Evolutionary conservation across 176 grass and related monocot genomes (phyloP).

Genomic region (Aegilops umbellulata): DNA sequence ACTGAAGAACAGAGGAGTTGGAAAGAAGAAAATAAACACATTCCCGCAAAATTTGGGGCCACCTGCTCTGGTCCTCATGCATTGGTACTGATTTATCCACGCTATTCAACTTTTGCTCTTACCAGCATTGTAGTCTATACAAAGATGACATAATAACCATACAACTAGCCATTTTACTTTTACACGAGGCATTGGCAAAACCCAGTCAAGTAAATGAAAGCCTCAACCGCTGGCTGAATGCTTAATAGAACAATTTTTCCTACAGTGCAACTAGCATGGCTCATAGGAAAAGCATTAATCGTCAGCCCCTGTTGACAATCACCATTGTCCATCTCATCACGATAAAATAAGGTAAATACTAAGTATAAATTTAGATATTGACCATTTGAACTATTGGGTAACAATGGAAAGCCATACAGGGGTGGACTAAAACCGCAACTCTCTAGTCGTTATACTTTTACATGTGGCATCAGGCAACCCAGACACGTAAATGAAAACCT

Average conservation of each 20-base stretch:
- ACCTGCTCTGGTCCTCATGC: too few relatives aligned
- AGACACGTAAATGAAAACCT: too few relatives aligned
- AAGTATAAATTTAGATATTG: not conserved
- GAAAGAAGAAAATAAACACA: conserved; percentile 4
- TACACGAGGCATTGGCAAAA: not conserved
- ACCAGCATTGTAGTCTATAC: too few relatives aligned
- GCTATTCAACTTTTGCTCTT: too few relatives aligned
- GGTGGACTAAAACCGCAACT: too few relatives aligned
- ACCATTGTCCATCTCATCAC: not conserved
- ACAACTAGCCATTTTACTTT: not conserved
- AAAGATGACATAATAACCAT: too few relatives aligned
- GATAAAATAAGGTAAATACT: not conserved
- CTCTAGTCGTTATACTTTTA: too few relatives aligned
- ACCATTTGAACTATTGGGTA: not conserved
- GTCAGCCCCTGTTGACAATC: not conserved
- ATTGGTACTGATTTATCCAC: too few relatives aligned
- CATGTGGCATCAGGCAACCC: too few relatives aligned
- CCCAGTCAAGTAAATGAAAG: not conserved
- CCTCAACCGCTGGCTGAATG: too few relatives aligned
- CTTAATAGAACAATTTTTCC: not conserved
- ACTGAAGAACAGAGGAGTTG: not conserved
- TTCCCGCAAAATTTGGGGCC: too few relatives aligned
- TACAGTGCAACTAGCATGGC: not conserved
- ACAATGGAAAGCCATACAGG: not conserved
- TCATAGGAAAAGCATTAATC: not conserved